Evolutionary conservation across 345 rosid species (phyloP), one percentile per base, ranked within the genome.

Genomic region (Linum usitatissimum): DNA sequence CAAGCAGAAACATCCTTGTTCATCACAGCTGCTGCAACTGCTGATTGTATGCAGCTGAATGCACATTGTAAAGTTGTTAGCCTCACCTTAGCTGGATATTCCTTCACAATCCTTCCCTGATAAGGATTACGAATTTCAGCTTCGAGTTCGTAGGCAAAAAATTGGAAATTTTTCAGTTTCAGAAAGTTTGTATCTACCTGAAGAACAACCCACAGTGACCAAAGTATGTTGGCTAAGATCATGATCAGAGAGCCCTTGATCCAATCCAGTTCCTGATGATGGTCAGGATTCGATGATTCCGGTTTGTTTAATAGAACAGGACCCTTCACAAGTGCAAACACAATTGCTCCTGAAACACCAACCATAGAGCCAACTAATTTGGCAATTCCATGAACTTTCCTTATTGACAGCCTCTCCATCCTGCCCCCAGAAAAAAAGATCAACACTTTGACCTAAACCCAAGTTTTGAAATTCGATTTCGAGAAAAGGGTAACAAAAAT

Each of bases 121-220:
- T 19, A 30, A 18, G 8, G 6, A 34, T 34, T 34, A 45, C 51
- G 51, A 45, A 45, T 4, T 6, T 45, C 3, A 10, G 51, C 14
- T 45, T 45, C 51, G 51, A 34, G 17, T 15, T 45, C 51, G 10
- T 8, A 45, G 4, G 5, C 6, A 3, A 19, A 1, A 14, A 18
- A 28, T 39, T 40, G 30, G 18, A 19, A 38, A 18, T 30, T 45
- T 3, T 45, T 9, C 3, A 45, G 51, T 45, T 45, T 15, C 51
- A 45, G 17, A 45, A 45, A 23, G 28, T 23, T 23, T 23, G 14
- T 5, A n/a, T 34, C 53, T 60, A 91, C 95, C 90, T 91, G 98
- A 57, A 91, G 64, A 71, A 85, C 74, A 71, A 91, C 76, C 95
- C 92, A 91, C 66, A 86, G 36, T 74, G 90, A 84, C 92, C 96